phyloP scores from a whole-genome alignment of 2,329 filamentous ascomycete genomes.

The Eurotiales sp. region DNA sequence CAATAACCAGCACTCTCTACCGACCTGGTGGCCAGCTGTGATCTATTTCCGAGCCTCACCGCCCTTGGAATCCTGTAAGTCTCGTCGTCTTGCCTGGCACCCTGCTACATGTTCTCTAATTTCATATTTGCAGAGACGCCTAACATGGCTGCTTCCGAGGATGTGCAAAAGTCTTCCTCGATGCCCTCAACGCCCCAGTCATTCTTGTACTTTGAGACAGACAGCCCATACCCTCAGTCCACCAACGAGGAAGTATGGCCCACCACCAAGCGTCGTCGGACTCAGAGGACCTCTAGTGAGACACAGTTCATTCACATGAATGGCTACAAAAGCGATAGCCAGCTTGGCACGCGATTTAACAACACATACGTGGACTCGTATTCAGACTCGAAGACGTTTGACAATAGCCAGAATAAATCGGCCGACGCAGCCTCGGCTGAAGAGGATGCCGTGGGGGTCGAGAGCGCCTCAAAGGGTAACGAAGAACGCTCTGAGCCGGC shows the following conservation, averaged over 20 bases:
- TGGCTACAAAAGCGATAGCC: constrained; percentile 15
- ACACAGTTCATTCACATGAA: constrained; percentile 16
- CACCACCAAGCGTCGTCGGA: constrained; percentile 13
- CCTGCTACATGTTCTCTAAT: background rate
- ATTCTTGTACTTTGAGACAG: constrained; percentile 14
- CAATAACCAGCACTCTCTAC: background rate
- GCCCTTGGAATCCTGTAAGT: background rate
- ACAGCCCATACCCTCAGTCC: constrained; percentile 6
- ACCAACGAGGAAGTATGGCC: constrained; percentile 12
- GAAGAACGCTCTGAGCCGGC: constrained; percentile 10
- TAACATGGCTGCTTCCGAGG: constrained; percentile 14
- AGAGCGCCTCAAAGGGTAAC: constrained; percentile 10
- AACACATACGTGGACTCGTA: constrained; percentile 14
- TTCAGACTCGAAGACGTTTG: constrained; percentile 11
- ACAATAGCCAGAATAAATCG: constrained; percentile 10
- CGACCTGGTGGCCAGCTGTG: too few species aligned
- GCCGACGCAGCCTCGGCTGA: constrained; percentile 7
- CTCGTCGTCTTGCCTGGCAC: background rate
- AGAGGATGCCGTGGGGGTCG: constrained; percentile 2
- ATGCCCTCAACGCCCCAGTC: constrained; percentile 15
- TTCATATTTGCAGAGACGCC: background rate
- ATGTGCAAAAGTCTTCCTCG: constrained; percentile 13
- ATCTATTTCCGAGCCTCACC: background rate
- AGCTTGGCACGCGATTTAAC: constrained; percentile 13
- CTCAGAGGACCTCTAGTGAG: constrained; percentile 12